A percentile compares a stretch with the other conserved stretches of the same genome.
Conservation (phyloP, 2,329 filamentous ascomycete species). For the Alternaria gansuensis region DNA sequence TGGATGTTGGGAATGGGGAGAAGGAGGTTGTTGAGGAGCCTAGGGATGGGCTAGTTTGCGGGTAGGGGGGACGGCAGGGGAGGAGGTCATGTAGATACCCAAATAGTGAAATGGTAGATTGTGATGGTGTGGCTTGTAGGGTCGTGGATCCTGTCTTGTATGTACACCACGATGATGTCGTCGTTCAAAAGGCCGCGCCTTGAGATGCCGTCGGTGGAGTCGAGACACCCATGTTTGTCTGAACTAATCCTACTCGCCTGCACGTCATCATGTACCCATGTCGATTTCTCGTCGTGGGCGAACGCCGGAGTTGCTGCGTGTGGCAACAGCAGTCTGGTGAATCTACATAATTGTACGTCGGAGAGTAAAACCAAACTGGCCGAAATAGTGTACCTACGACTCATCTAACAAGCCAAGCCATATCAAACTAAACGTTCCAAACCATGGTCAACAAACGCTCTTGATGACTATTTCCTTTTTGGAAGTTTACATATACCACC, state of each 20-base stretch:
- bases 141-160: not conserved
- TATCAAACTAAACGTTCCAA: slow-evolving; percentile 18
- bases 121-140: too few species aligned
- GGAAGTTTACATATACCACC: too few species aligned
- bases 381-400: slow-evolving; percentile 20
- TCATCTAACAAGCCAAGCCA: slow-evolving; percentile 15
- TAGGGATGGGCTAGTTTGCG: slow-evolving; percentile 58
- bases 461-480: too few species aligned
- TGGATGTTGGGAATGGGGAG: slow-evolving; percentile 22
- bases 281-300: slow-evolving; percentile 19
- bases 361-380: slow-evolving; percentile 7
- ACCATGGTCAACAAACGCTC: slow-evolving; percentile 12
- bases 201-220: too few species aligned
- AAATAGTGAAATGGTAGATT: not conserved
- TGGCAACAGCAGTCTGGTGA: slow-evolving; percentile 10
- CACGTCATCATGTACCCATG: slow-evolving; percentile 14
- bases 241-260: not conserved
- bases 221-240: not conserved
- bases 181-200: not conserved
- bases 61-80: slow-evolving; percentile 17
- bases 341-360: slow-evolving; percentile 2
- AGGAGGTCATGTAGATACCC: not conserved
- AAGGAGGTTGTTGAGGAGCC: slow-evolving; percentile 50
- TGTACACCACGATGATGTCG: not conserved
- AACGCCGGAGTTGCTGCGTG: slow-evolving; percentile 16